A percentile compares a stretch with the other conserved stretches of the same genome.
Conservation (phyloP, 73 alveolate species). For the Paramecium primaurelia region DNA sequence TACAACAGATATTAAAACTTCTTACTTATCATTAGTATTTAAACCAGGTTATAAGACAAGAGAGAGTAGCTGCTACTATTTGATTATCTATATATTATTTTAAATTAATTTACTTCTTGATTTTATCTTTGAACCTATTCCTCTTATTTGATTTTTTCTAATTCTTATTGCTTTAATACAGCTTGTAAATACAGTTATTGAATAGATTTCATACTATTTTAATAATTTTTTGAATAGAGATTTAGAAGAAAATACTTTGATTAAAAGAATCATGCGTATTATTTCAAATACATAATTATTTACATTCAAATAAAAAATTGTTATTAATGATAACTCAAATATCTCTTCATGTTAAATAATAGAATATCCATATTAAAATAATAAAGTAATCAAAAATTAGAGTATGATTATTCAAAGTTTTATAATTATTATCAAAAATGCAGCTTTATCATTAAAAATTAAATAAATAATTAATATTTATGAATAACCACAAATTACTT, state of each 20-base stretch:
- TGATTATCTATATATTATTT: neutral
- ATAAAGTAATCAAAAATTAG: no score
- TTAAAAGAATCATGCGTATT: neutral
- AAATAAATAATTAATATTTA: no score
- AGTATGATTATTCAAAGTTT: no score
- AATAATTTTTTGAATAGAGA: neutral
- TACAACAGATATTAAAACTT: neutral
- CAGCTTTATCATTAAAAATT: no score
- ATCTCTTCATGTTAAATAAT: neutral
- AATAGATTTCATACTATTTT: neutral
- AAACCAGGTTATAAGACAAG: neutral
- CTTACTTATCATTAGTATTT: neutral
- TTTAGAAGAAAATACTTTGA: neutral
- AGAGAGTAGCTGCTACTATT: neutral
- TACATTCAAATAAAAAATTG: neutral
- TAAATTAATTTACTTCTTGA: neutral
- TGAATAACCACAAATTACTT: no score
- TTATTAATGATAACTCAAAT: neutral
- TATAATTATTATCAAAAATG: no score
- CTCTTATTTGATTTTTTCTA: conserved; percentile 28
- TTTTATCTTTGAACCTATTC: neutral
- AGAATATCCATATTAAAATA: no score
- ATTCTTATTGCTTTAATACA: neutral
- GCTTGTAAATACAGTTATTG: neutral
- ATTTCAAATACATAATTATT: neutral